phyloP scores from a whole-genome alignment of 495 filamentous ascomycete genomes.

The Neurospora sublineolata region DNA sequence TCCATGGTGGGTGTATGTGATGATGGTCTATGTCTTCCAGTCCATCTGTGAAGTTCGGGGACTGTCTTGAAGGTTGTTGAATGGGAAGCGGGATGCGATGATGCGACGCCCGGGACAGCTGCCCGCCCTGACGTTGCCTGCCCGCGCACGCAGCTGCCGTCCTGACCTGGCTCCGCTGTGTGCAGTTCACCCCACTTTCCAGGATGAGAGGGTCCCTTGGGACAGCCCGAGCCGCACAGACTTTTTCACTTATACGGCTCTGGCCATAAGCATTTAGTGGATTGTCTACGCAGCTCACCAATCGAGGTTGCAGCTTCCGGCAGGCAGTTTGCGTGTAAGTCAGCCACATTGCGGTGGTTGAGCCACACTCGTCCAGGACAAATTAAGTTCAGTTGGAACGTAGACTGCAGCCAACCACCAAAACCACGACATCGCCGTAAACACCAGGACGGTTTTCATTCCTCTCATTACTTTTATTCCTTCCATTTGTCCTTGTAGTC shows the following conservation, averaged over 20 bases:
- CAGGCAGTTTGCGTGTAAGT: background rate
- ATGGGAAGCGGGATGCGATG: background rate
- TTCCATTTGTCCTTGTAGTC: too few species aligned
- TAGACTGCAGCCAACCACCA: too few species aligned
- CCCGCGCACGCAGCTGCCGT: background rate
- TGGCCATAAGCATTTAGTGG: background rate
- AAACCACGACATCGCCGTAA: too few species aligned
- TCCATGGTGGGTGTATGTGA: conserved; percentile 30
- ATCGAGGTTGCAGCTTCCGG: background rate
- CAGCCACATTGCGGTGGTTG: background rate
- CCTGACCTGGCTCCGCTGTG: background rate
- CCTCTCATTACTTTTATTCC: too few species aligned
- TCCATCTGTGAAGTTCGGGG: conserved; percentile 3
- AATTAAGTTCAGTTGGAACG: too few species aligned
- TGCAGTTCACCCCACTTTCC: background rate
- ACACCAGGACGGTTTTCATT: too few species aligned
- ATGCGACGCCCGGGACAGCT: background rate
- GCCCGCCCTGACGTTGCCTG: background rate
- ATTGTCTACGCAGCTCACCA: background rate
- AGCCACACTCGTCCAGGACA: too few species aligned
- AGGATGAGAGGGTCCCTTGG: background rate
- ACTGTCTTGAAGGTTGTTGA: background rate
- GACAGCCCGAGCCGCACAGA: background rate
- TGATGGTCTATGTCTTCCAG: conserved; percentile 2
- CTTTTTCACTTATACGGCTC: background rate